phyloP scores from a whole-genome alignment of 441 rosid genomes.

The Arabidopsis lyrata region DNA sequence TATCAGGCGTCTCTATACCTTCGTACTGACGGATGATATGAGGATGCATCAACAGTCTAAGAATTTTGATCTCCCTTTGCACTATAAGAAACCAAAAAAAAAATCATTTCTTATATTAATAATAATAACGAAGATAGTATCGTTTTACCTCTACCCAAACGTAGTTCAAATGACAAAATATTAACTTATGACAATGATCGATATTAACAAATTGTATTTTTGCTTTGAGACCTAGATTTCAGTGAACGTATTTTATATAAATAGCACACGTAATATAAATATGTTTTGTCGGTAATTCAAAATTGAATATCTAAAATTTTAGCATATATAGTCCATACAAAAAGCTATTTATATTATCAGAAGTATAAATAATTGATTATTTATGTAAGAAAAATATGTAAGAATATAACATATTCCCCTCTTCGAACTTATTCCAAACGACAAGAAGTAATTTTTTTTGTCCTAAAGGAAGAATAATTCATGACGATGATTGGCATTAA shows the following conservation, averaged over 20 bases:
- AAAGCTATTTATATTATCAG: too few relatives aligned
- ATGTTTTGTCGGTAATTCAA: too few relatives aligned
- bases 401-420: not conserved
- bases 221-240: not conserved
- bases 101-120: not conserved
- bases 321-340: too few relatives aligned
- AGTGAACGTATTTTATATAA: too few relatives aligned
- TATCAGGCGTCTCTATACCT: slow-evolving; percentile 73
- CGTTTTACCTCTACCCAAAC: not conserved
- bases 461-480: too few relatives aligned
- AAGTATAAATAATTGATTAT: too few relatives aligned
- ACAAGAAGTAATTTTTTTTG: too few relatives aligned
- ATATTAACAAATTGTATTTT: not conserved
- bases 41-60: slow-evolving; percentile 70
- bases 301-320: too few relatives aligned
- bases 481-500: not conserved
- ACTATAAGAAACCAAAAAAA: not conserved
- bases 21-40: slow-evolving; percentile 88
- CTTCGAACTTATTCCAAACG: not conserved
- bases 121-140: not conserved
- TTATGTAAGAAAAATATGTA: too few relatives aligned
- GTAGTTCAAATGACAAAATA: not conserved
- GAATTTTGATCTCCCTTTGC: not conserved
- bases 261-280: too few relatives aligned
- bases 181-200: not conserved